Evolutionary conservation across 345 rosid species (phyloP).

Genomic region (Viola odorata): DNA sequence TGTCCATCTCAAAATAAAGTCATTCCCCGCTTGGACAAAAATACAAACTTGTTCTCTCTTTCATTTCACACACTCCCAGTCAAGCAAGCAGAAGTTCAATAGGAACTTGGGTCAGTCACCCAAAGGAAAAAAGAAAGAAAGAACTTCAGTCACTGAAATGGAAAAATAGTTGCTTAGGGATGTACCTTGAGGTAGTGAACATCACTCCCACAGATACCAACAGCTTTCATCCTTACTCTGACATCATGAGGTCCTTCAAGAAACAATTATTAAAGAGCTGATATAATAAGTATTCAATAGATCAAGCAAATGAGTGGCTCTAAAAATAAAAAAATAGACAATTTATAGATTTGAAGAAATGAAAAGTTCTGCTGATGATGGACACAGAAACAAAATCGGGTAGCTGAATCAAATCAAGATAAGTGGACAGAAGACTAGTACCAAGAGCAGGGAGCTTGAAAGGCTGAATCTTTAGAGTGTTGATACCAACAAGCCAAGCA

Average conservation of each 20-base stretch:
- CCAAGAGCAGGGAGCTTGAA: constrained; percentile 70
- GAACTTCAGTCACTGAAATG: not conserved
- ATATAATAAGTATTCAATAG: not conserved
- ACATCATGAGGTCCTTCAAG: constrained; percentile 70
- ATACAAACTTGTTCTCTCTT: too few relatives aligned
- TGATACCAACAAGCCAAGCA: constrained; percentile 63
- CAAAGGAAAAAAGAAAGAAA: too few relatives aligned
- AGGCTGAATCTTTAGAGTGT: constrained; percentile 83
- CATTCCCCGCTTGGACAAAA: too few relatives aligned
- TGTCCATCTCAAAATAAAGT: too few relatives aligned
- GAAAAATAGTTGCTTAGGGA: not conserved
- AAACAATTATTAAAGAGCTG: not conserved
- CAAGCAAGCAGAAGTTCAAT: too few relatives aligned
- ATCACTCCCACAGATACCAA: constrained; percentile 91
- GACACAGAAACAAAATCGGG: too few relatives aligned
- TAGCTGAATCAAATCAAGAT: too few relatives aligned
- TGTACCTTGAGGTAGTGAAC: constrained; percentile 86
- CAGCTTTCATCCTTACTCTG: constrained; percentile 77
- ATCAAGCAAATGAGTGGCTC: not conserved
- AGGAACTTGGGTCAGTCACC: not conserved
- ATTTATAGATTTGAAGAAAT: too few relatives aligned
- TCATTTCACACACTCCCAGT: too few relatives aligned
- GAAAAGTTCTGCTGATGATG: too few relatives aligned
- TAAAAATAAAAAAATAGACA: too few relatives aligned
- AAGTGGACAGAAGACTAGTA: constrained; percentile 9